phyloP scores from a whole-genome alignment of 305 asterid species.

The Fraxinus xanthoxyloides region DNA sequence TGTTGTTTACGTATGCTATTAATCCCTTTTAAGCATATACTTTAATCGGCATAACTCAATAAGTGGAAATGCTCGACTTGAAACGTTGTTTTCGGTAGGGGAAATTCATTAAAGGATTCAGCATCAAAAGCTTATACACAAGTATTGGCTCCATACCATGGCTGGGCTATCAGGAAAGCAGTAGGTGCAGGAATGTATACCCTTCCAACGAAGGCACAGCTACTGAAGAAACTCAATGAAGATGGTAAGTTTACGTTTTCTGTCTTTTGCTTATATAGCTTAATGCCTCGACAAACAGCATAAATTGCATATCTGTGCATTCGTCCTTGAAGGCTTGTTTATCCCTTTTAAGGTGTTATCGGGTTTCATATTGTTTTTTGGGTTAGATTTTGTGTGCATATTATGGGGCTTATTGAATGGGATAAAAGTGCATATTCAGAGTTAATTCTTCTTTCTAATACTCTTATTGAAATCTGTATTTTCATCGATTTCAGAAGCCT shows the following conservation, averaged over 20 bases:
- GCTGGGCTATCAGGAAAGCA: conserved; percentile 92
- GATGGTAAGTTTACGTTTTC: conserved; percentile 62
- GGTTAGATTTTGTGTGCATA: not conserved
- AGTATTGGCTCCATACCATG: conserved; percentile 91
- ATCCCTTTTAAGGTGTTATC: not conserved
- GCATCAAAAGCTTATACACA: conserved; percentile 84
- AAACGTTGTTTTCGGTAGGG: conserved; percentile 39
- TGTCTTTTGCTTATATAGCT: not conserved
- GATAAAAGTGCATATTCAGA: not conserved
- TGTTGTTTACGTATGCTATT: not conserved
- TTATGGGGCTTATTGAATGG: not conserved
- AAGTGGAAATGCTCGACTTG: conserved; percentile 19
- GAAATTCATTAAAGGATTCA: conserved; percentile 68
- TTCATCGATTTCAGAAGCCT: conserved; percentile 42
- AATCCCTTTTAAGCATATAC: not conserved
- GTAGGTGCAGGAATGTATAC: conserved; percentile 94
- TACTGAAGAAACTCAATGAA: conserved; percentile 77
- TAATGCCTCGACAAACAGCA: not conserved
- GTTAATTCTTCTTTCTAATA: not conserved
- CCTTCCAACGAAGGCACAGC: conserved; percentile 81
- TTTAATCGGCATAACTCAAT: not conserved
- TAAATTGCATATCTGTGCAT: not conserved
- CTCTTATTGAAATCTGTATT: not conserved
- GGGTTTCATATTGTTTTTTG: not conserved
- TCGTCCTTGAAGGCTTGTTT: not conserved